A percentile compares a stretch with the other conserved stretches of the same genome.
phyloP scores from a whole-genome alignment of 352 stramenopile genomes.

The Globisporangium solare region DNA sequence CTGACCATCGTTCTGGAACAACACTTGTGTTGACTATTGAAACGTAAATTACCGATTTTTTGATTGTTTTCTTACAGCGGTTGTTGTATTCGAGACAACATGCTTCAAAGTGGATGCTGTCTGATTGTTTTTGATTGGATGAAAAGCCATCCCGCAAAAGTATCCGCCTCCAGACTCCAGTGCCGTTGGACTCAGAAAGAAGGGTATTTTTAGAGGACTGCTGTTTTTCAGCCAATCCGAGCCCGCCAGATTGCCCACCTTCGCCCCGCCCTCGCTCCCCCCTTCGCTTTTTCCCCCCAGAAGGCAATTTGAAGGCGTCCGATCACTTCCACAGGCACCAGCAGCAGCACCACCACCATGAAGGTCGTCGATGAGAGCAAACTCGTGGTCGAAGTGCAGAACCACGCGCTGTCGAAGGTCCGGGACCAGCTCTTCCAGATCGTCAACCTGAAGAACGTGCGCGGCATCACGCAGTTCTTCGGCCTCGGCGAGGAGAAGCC shows the following conservation, averaged over 20 bases:
- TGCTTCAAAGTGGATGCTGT: slow-evolving; percentile 5
- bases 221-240: slow-evolving; percentile 41
- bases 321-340: slow-evolving; percentile 8
- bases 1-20: slow-evolving; percentile 6
- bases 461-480: slow-evolving; percentile 79
- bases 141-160: neutral
- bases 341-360: slow-evolving; percentile 27
- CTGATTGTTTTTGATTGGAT: slow-evolving; percentile 2
- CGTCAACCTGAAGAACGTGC: slow-evolving; percentile 70
- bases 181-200: slow-evolving; percentile 6
- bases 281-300: neutral
- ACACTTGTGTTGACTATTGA: neutral
- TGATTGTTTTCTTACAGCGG: no score
- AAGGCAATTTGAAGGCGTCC: slow-evolving; percentile 1
- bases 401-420: slow-evolving; percentile 56
- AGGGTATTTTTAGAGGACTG: slow-evolving; percentile 16
- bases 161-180: slow-evolving; percentile 11
- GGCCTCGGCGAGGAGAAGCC: slow-evolving; percentile 82
- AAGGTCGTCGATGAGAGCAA: slow-evolving; percentile 62
- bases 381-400: slow-evolving; percentile 63
- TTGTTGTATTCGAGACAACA: no score
- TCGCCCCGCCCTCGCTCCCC: neutral
- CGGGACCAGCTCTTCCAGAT: slow-evolving; percentile 65
- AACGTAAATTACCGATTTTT: no score
- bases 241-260: slow-evolving; percentile 14